Evolutionary conservation across 768 basidiomycete genomes (phyloP).

Genomic region (Hortiboletus campestris): DNA sequence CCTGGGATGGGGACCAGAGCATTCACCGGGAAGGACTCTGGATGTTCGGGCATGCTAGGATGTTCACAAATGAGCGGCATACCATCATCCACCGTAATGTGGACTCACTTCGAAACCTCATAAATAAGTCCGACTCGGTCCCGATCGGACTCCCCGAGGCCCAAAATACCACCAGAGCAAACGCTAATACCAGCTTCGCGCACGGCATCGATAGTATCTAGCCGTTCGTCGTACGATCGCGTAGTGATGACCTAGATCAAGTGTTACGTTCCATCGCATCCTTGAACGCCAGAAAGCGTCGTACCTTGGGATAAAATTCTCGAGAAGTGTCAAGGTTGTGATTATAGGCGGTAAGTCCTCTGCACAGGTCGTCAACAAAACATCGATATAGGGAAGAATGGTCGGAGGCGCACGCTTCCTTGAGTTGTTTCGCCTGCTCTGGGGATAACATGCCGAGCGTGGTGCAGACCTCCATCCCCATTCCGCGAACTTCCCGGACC

Average conservation of each 20-base stretch:
- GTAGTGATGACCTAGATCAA: conserved; percentile 84
- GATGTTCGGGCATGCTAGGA: conserved; percentile 86
- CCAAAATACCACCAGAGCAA: conserved; percentile 94
- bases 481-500: conserved; percentile 85
- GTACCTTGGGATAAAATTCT: conserved; percentile 90
- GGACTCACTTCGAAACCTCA: conserved; percentile 79
- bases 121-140: conserved; percentile 93
- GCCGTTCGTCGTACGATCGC: conserved; percentile 88
- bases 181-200: conserved; percentile 96
- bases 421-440: conserved; percentile 87
- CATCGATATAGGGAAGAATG: not conserved
- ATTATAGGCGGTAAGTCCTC: conserved; percentile 95
- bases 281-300: conserved; percentile 9
- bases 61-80: conserved; percentile 3
- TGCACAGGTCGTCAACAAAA: conserved; percentile 25
- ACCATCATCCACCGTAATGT: not conserved
- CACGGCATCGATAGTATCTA: conserved; percentile 87
- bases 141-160: conserved; percentile 85
- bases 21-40: conserved; percentile 99
- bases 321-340: conserved; percentile 98
- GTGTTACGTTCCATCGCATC: not conserved
- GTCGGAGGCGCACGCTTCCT: conserved; percentile 71
- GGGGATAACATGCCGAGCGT: conserved; percentile 96
- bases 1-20: conserved; percentile 95
- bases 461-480: conserved; percentile 99